A percentile compares a stretch with the other conserved stretches of the same genome.
Conservation (phyloP, 2,329 filamentous ascomycete genomes). For the Trichoderma cornu-damae region DNA sequence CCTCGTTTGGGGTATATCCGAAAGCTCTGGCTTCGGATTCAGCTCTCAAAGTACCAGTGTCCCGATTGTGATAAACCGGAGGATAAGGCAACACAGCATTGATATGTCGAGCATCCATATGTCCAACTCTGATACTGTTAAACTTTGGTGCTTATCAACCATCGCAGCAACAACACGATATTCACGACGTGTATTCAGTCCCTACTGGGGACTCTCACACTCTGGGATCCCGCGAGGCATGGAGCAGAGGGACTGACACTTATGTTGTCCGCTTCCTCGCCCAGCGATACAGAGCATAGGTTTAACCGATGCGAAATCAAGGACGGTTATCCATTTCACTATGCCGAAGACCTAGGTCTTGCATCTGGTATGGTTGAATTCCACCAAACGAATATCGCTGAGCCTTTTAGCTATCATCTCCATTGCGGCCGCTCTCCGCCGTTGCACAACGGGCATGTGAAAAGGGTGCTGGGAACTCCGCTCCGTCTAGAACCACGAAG, state of each 20-base stretch:
- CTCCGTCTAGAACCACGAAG: not conserved
- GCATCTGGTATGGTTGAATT: not conserved
- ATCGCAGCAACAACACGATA: not conserved
- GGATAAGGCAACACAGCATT: not conserved
- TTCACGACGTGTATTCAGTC: slow-evolving; percentile 8
- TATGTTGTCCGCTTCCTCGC: slow-evolving; percentile 5
- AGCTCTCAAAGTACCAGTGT: not conserved
- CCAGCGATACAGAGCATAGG: slow-evolving; percentile 12
- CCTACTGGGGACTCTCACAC: not conserved
- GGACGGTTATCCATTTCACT: slow-evolving; percentile 5
- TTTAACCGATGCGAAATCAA: slow-evolving; percentile 3
- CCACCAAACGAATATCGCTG: not conserved
- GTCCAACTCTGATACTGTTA: not conserved
- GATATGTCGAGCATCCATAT: not conserved
- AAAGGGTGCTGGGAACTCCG: slow-evolving; percentile 1
- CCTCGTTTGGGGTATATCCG: not conserved
- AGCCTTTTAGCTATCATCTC: not conserved
- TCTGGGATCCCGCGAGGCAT: slow-evolving; percentile 3
- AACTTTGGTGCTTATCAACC: not conserved
- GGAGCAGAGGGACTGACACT: not conserved
- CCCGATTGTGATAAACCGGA: slow-evolving; percentile 1
- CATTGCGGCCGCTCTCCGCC: not conserved
- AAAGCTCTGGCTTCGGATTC: slow-evolving; percentile 1
- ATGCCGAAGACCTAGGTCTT: slow-evolving; percentile 7
- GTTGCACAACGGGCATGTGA: not conserved